Evolutionary conservation across 148 eudicot genomes (phyloP).

Genomic region (Simmondsia chinensis): DNA sequence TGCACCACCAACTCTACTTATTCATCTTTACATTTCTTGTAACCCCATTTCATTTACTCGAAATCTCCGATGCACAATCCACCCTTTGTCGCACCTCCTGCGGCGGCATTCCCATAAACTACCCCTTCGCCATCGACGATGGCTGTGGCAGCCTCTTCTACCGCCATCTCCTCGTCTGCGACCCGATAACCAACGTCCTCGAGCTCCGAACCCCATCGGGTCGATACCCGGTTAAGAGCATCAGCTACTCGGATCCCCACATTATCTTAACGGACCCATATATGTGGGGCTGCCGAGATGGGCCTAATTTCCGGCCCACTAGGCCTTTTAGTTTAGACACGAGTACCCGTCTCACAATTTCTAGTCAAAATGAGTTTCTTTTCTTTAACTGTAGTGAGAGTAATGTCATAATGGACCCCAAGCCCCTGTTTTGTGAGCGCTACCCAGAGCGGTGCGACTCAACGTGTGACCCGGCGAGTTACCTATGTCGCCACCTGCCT

Average conservation of each 20-base stretch:
- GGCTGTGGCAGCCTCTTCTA: slow-evolving; percentile 94
- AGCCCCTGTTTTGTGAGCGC: slow-evolving; percentile 69
- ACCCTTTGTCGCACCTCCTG: slow-evolving; percentile 58
- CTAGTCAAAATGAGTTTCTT: slow-evolving; percentile 73
- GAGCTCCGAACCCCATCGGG: slow-evolving; percentile 86
- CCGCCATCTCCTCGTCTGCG: slow-evolving; percentile 59
- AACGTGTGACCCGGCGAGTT: slow-evolving; percentile 71
- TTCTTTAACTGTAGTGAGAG: slow-evolving; percentile 80
- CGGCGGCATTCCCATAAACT: slow-evolving; percentile 57
- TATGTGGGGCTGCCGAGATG: slow-evolving; percentile 89
- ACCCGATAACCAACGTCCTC: slow-evolving; percentile 22
- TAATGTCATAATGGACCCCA: slow-evolving; percentile 57
- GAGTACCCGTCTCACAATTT: slow-evolving; percentile 52
- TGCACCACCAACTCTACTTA: too few relatives aligned
- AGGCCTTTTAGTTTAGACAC: slow-evolving; percentile 81
- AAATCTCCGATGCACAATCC: too few relatives aligned
- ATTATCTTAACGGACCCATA: slow-evolving; percentile 53
- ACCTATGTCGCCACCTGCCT: slow-evolving; percentile 72
- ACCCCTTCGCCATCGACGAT: slow-evolving; percentile 74
- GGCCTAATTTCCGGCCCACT: slow-evolving; percentile 45
- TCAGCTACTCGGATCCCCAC: slow-evolving; percentile 74
- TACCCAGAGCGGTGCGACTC: slow-evolving; percentile 74
- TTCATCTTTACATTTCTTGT: too few relatives aligned
- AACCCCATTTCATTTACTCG: too few relatives aligned
- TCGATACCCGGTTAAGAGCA: slow-evolving; percentile 38